Evolutionary conservation across 2,329 filamentous ascomycete species (phyloP).

Genomic region (Colletotrichum shisoi): DNA sequence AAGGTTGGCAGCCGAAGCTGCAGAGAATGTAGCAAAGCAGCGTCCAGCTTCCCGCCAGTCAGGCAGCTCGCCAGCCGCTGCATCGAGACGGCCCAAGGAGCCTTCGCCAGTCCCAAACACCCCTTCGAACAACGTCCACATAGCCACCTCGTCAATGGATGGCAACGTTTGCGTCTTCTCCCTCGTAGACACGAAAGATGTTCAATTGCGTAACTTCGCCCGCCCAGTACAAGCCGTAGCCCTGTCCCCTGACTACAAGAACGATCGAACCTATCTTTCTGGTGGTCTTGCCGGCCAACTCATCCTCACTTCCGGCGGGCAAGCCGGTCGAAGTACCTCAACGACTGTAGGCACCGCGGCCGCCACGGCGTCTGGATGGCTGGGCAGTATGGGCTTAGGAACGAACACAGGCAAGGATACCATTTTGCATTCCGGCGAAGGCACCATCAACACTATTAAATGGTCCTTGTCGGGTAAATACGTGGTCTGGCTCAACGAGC

Average conservation of each 20-base stretch:
- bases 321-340: constrained; percentile 81
- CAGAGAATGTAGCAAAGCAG: constrained; percentile 44
- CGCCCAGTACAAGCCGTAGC: constrained; percentile 91
- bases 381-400: constrained; percentile 85
- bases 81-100: constrained; percentile 62
- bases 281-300: constrained; percentile 88
- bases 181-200: constrained; percentile 85
- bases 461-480: constrained; percentile 95
- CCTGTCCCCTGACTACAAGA: constrained; percentile 93
- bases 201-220: constrained; percentile 90
- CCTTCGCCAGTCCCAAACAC: constrained; percentile 70
- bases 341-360: constrained; percentile 85
- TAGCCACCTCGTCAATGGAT: constrained; percentile 93
- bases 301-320: constrained; percentile 83
- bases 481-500: constrained; percentile 94
- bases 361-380: constrained; percentile 86
- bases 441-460: constrained; percentile 87
- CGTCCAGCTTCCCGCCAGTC: constrained; percentile 46
- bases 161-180: constrained; percentile 94
- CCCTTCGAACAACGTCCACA: constrained; percentile 89
- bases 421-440: constrained; percentile 89
- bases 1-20: constrained; percentile 50
- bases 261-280: constrained; percentile 86
- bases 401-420: constrained; percentile 82
- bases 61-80: constrained; percentile 57